Base-by-base conservation (phyloP, 2,329 filamentous ascomycete genomes). In the Myotisia sp. region DNA sequence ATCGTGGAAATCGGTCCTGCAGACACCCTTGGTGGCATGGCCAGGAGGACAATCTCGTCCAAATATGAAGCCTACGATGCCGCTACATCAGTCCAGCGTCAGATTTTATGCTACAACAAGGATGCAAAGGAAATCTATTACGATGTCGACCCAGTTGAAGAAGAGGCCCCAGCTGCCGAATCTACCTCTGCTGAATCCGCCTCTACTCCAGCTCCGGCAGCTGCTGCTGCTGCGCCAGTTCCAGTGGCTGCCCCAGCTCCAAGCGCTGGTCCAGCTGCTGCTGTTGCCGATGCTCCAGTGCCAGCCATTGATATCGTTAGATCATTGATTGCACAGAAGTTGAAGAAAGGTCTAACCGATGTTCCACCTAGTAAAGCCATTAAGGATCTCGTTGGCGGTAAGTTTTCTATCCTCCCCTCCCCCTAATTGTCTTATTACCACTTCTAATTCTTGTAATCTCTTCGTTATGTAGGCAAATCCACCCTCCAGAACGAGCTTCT, bases 91-190 rank as follows among this genome's bases (percentile, higher is more conserved):
- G 79, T 95, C 27, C 86, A 94, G 64, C 76, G 90, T 57, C 87
- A 95, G 60, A 94, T 98, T 56, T 74, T 98, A 37, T 95, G 90
- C 69, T 98, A 95, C 68, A 95, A 93, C 70, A 98, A 98, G 62
- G 90, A 98, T 54, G 81, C 85, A 37, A 95, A 94, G 60, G 90
- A 98, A 60, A 98, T 98, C 45, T 98, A 98, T 68, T 98, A 98
- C 62, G 87, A 94, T 55, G 86, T 92, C 28, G 90, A 98, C 53
- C 90, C 90, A 0, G 68, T 92, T 19, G 84, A 92, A 52, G 90
- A 98, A 38, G 90, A 95, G 60, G 71, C 79, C 29, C 79, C 79
- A 51, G 56, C 70, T 32, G 42, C 53, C 24, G 39, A 49, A n/a
- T 44, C 49, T 33, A 55, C 70, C 34, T 40, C 53, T 21, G 54